Conservation (phyloP, 2,329 filamentous ascomycete genomes). For the Bipolaris gigantea region DNA sequence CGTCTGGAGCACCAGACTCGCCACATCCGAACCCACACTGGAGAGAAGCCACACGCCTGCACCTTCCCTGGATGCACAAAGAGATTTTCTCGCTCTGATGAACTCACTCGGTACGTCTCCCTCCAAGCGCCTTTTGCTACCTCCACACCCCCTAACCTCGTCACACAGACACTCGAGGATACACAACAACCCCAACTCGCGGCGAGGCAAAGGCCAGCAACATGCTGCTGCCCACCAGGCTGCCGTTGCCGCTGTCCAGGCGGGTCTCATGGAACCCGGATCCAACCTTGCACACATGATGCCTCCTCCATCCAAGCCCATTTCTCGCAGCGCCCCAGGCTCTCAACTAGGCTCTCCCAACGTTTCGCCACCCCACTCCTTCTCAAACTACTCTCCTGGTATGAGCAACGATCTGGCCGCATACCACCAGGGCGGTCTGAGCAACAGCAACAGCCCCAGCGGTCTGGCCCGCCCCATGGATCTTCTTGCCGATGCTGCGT, state of each 20-base stretch:
- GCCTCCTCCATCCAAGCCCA: conserved; percentile 72
- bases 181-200: conserved; percentile 98
- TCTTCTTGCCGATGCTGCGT: conserved; percentile 69
- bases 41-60: conserved; percentile 97
- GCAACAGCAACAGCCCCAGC: conserved; percentile 50
- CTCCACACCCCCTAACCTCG: conserved; percentile 15
- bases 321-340: conserved; percentile 83
- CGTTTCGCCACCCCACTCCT: conserved; percentile 91
- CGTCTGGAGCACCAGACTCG: conserved; percentile 89
- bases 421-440: conserved; percentile 48
- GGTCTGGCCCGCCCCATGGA: conserved; percentile 63
- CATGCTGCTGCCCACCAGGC: conserved; percentile 63
- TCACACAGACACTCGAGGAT: conserved; percentile 81
- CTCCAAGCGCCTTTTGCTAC: neutral
- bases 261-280: conserved; percentile 55
- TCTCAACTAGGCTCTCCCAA: conserved; percentile 91
- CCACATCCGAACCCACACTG: conserved; percentile 96
- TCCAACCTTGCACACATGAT: conserved; percentile 65
- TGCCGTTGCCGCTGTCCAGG: conserved; percentile 55
- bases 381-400: conserved; percentile 63
- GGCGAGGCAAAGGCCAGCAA: conserved; percentile 80
- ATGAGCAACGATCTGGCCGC: conserved; percentile 61
- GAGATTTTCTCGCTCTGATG: conserved; percentile 94
- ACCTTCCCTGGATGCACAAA: conserved; percentile 95
- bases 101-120: conserved; percentile 65